Base-by-base conservation (phyloP, 2,329 filamentous ascomycete genomes). In the Verruconis gallopava region DNA sequence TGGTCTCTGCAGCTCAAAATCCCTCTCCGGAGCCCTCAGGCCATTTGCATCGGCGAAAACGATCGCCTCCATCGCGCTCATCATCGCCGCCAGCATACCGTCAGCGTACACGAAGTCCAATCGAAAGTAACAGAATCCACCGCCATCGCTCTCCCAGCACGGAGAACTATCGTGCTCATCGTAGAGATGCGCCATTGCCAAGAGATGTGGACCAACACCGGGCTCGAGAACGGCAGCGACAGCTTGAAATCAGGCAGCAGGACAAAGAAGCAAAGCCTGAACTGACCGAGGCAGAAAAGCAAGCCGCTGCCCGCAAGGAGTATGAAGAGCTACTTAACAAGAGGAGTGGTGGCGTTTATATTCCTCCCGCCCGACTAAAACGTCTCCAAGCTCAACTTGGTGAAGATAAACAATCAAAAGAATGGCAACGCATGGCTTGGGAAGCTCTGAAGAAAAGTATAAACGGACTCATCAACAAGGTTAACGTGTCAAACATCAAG, bases 391-490 rank as follows among this genome's bases (percentile, higher is more conserved):
- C 88, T 41, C 86, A 94, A 63, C 94, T 98, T 61, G n/a, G n/a
- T n/a, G 95, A 86, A 47, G 91, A 98, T 66, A 94, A 93, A 69
- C 79, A 75, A 42, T 93, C 81, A 62, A 93, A 94, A 63, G 91
- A 96, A 65, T 96, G 94, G 58, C 91, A 96, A 72, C 84, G 91
- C 53, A 93, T 98, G 85, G 86, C 88, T 5, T 98, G 91, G 91
- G 91, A 98, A 63, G 89, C 89, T 11, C 68, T 98, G 55, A 98
- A 98, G 68, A 98, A 98, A 69, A 91, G 84, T 38, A 94, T 98
- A 65, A 96, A 98, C 58, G 91, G 91, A 53, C 67, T 98, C 50
- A 94, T 98, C 72, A 98, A 98, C 73, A 98, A 98, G 69, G 83
- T 95, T 69, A 96, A 96, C 63, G 84, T 89, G 43, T 85, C 83